Percentiles rank a stretch among this genome's conserved stretches.
These are phyloP conservation scores for Fomes fomentarius DNA, from an alignment of 1,284 basidiomycete genomes.

Conservation along the genomic window DNA sequence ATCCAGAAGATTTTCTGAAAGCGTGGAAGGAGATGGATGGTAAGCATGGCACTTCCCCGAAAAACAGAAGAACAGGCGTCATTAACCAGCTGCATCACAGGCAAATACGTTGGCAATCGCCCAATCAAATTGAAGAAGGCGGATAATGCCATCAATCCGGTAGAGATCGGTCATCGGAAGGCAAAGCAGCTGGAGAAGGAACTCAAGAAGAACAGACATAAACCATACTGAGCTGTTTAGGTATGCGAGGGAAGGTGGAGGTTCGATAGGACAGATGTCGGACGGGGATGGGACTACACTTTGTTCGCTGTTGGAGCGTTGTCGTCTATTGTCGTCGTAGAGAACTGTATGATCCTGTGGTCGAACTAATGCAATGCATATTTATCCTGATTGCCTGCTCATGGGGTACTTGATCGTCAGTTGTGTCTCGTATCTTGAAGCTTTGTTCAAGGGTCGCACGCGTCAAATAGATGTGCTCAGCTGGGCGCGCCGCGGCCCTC, in stretches of 20 bases:
- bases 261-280: too few relatives aligned
- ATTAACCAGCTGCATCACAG: conserved; percentile 56
- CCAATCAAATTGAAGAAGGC: conserved; percentile 93
- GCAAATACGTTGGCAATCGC: conserved; percentile 96
- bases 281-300: not conserved
- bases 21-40: conserved; percentile 99
- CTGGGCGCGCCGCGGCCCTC: too few relatives aligned
- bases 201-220: conserved; percentile 80
- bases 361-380: not conserved
- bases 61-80: too few relatives aligned
- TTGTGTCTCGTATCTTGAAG: too few relatives aligned
- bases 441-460: too few relatives aligned
- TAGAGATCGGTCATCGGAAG: conserved; percentile 92
- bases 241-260: too few relatives aligned
- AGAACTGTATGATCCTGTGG: not conserved
- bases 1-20: conserved; percentile 97
- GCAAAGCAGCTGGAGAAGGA: conserved; percentile 82
- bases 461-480: too few relatives aligned
- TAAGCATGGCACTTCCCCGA: conserved; percentile 43
- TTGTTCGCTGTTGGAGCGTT: not conserved
- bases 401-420: too few relatives aligned
- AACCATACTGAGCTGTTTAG: conserved; percentile 57
- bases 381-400: not conserved
- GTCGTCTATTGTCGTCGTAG: not conserved
- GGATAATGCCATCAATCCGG: conserved; percentile 83